These are phyloP conservation scores for Hypoxylon lienhwacheense DNA, from an alignment of 495 filamentous ascomycete species.

Conservation along the genomic window DNA sequence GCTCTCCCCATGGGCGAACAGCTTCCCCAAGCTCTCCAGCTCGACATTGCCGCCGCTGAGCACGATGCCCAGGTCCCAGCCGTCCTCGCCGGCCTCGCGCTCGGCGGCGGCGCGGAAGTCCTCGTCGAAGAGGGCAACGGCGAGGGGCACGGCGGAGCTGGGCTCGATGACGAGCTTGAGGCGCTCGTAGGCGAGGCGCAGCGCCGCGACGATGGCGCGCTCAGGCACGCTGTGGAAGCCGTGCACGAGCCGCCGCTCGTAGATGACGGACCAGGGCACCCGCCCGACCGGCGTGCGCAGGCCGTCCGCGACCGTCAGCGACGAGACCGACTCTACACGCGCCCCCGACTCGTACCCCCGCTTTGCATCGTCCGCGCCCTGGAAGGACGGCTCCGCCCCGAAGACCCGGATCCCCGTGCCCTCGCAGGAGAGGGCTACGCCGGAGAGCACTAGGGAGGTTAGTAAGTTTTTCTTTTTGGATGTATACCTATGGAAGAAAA, in stretches of 20 bases:
- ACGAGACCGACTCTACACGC: constrained; percentile 67
- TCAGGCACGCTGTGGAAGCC: constrained; percentile 80
- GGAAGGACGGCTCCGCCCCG: constrained; percentile 84
- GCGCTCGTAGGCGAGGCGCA: constrained; percentile 80
- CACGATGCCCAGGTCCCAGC: constrained; percentile 86
- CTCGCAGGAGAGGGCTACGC: constrained; percentile 73
- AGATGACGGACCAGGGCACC: constrained; percentile 80
- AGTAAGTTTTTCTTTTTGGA: no score
- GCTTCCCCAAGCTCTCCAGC: constrained; percentile 70
- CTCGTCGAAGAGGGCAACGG: constrained; percentile 81
- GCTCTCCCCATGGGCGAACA: constrained; percentile 52
- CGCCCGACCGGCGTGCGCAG: constrained; percentile 80
- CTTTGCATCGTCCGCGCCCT: constrained; percentile 81
- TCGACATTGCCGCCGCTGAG: constrained; percentile 91
- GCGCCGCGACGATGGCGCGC: constrained; percentile 75
- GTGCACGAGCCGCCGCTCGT: constrained; percentile 65
- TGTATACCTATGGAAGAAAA: no score
- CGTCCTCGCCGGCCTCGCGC: constrained; percentile 67
- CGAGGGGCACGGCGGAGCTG: constrained; percentile 81
- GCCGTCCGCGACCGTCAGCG: constrained; percentile 87
- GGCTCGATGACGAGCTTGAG: constrained; percentile 94
- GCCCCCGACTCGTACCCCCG: constrained; percentile 63
- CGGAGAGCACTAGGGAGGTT: constrained; percentile 63
- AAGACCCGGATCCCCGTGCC: constrained; percentile 72
- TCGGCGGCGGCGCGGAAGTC: constrained; percentile 74